Base-by-base conservation (phyloP, 2,329 filamentous ascomycete species). In the Neonectria ditissima region DNA sequence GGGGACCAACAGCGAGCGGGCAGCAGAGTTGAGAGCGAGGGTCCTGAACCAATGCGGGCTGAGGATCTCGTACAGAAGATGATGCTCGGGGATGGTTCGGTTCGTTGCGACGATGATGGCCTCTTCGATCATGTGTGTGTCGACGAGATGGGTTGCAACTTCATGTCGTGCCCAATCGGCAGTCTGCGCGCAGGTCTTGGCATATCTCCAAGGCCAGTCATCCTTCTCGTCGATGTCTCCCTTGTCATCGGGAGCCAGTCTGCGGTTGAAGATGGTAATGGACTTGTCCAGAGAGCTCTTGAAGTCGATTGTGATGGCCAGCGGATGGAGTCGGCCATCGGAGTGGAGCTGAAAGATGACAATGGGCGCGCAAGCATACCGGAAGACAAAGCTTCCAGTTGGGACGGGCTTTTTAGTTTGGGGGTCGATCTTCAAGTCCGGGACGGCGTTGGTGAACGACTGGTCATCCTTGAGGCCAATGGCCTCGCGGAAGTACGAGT, bases 161-260 rank as follows among this genome's bases (percentile, higher is more conserved):
- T 69, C 67, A 13, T 69, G 67, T 51, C 67, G 56, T 4, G 67
- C 54, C 63, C 67, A 69, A 24, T 69, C 67, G 5, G 67, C 67
- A 0, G 67, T 66, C 24, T 69, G 67, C 0, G 67, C 67, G 2
- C 67, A 65, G 0, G 67, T 69, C 44, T 69, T 69, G 43, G 67
- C 67, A 2, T 69, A 68, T 44, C 67, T 30, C 67, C 67, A 69
- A 0, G 67, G 59, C 67, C 67, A 69, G 28, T 69, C 66, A 0
- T 66, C 54, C 39, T 66, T 69, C 48, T 69, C 63, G 5, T 56
- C 41, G 14, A 69, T 8, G 0, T 43, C 6, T 2, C 54, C 34
- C 14, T 57, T 50, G 4, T 65, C 66, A 16, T 66, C 66, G 0
- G 67, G 67, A 1, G 14, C 55, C 14, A 69, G 2, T 10, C 63